Percentiles rank a stretch among this genome's conserved stretches.
phyloP scores from a whole-genome alignment of 257 asterid genomes.

The Lantana camara region DNA sequence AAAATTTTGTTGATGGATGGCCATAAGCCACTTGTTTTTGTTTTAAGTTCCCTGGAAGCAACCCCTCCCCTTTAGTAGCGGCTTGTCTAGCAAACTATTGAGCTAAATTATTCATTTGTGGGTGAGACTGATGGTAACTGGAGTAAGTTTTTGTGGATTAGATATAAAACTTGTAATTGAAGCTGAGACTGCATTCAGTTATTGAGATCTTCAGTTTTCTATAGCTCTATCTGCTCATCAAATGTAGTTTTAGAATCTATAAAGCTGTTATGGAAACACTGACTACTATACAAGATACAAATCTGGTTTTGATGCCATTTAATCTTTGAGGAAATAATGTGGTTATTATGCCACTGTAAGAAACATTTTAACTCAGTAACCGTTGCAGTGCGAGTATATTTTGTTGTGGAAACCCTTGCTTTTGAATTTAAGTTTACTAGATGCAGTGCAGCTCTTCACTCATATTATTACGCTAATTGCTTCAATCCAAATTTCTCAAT shows the following conservation, averaged over 20 bases:
- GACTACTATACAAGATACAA: not conserved
- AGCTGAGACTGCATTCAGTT: conserved; percentile 1
- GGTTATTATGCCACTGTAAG: conserved; percentile 3
- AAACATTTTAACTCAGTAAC: no score
- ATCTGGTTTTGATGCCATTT: conserved; percentile 1
- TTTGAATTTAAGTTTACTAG: conserved; percentile 7
- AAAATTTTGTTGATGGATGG: not conserved
- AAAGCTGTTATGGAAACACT: not conserved
- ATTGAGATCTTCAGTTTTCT: conserved; percentile 22
- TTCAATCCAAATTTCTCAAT: not conserved
- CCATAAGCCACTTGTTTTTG: conserved; percentile 3
- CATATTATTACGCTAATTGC: no score
- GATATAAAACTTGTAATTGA: conserved; percentile 3
- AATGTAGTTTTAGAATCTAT: no score
- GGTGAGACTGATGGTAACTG: no score
- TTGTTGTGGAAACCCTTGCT: conserved; percentile 5
- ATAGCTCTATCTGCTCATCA: not conserved
- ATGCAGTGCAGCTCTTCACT: no score
- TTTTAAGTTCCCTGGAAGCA: conserved; percentile 4
- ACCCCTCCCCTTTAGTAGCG: not conserved
- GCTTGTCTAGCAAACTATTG: not conserved
- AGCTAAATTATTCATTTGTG: not conserved
- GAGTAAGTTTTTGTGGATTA: not conserved
- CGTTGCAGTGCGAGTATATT: not conserved
- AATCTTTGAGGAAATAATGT: conserved; percentile 3